These are phyloP conservation scores for Jamesozyma hellenica DNA, from an alignment of 805 yeast genomes.

Conservation along the genomic window DNA sequence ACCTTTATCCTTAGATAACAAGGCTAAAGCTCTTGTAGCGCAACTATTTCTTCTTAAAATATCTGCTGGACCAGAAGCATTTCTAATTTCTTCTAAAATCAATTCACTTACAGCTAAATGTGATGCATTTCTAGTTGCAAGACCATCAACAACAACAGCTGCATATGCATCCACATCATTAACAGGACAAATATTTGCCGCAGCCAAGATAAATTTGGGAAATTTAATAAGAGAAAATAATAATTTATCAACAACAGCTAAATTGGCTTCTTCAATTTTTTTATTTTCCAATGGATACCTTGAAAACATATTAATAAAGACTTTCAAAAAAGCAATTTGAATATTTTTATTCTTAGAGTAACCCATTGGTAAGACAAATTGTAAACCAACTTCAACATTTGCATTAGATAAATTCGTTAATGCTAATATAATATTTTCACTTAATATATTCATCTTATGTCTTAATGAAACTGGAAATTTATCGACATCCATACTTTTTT, in stretches of 20 bases:
- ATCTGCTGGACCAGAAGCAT: slow-evolving; percentile 55
- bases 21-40: slow-evolving; percentile 65
- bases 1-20: slow-evolving; percentile 63
- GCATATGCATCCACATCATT: slow-evolving; percentile 65
- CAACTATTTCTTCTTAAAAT: slow-evolving; percentile 73
- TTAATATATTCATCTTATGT: slow-evolving; percentile 47
- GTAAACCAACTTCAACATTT: slow-evolving; percentile 69
- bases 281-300: slow-evolving; percentile 22
- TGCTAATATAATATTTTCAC: slow-evolving; percentile 54
- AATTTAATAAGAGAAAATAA: slow-evolving; percentile 28
- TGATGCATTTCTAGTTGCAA: slow-evolving; percentile 35
- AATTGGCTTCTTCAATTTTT: slow-evolving; percentile 21
- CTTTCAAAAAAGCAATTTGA: slow-evolving; percentile 64
- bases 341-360: slow-evolving; percentile 58
- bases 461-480: slow-evolving; percentile 31
- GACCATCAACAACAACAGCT: slow-evolving; percentile 48
- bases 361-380: slow-evolving; percentile 68
- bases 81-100: slow-evolving; percentile 51
- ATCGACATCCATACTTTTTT: slow-evolving; percentile 30
- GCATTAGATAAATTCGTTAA: slow-evolving; percentile 60
- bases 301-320: slow-evolving; percentile 56
- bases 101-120: slow-evolving; percentile 43
- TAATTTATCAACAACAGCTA: slow-evolving; percentile 23
- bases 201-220: slow-evolving; percentile 39
- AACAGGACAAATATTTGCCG: slow-evolving; percentile 54